These are phyloP conservation scores for Diversispora epigaea DNA, from an alignment of 192 early-diverging fungal genomes.

Conservation along the genomic window DNA sequence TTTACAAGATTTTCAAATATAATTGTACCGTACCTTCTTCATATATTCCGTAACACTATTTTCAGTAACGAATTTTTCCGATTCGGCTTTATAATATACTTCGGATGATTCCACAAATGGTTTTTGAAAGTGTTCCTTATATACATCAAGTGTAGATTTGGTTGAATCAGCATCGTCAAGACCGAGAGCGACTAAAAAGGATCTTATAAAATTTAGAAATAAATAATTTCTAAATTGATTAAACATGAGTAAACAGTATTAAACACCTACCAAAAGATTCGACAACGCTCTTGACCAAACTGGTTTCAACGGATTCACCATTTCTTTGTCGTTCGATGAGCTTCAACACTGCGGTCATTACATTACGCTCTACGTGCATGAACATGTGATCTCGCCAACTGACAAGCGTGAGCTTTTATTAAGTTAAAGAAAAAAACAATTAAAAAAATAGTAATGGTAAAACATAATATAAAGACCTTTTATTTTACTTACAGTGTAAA, in stretches of 20 bases:
- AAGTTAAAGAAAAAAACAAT: slow-evolving; percentile 10
- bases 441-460: not conserved
- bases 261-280: slow-evolving; percentile 80
- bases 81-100: slow-evolving; percentile 87
- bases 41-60: slow-evolving; percentile 94
- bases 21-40: slow-evolving; percentile 65
- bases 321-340: slow-evolving; percentile 80
- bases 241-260: not conserved
- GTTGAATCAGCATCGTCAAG: slow-evolving; percentile 77
- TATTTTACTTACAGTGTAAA: slow-evolving; percentile 79
- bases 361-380: slow-evolving; percentile 61
- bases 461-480: not conserved
- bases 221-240: not conserved
- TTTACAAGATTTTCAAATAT: not conserved
- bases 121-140: slow-evolving; percentile 82
- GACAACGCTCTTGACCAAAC: slow-evolving; percentile 82
- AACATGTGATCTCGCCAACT: slow-evolving; percentile 86
- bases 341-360: slow-evolving; percentile 76
- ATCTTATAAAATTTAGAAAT: not conserved
- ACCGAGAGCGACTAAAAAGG: slow-evolving; percentile 68
- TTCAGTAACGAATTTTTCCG: slow-evolving; percentile 85
- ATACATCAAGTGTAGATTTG: slow-evolving; percentile 83
- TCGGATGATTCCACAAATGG: slow-evolving; percentile 80
- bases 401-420: slow-evolving; percentile 68
- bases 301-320: slow-evolving; percentile 86